Evolutionary conservation across 495 filamentous ascomycete species (phyloP), one percentile per base, ranked within the genome.

Genomic region (Oidiodendron maius): DNA sequence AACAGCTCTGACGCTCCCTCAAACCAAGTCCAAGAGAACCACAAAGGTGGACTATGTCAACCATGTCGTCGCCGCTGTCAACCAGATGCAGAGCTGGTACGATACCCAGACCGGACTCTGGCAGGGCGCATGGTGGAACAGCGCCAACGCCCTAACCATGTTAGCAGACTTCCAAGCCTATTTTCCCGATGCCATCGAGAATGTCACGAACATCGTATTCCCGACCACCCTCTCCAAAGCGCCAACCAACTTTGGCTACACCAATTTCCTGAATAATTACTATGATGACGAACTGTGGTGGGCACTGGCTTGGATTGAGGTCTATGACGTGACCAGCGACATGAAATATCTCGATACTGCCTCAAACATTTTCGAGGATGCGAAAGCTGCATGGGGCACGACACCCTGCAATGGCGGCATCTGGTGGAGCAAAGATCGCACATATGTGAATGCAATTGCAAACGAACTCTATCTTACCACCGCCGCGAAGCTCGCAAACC

Each of bases 261-360:
- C 48, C 2, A 66, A 68, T 36, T 83, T 80, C 54, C 57, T 84
- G 26, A 82, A 84, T 56, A 69, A 78, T 15, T 83, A 71, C 51
- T 86, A 84, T 54, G 84, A 86, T 50, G 83, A 87, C 56, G 81
- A 86, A 53, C 75, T 72, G 15, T 87, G 83, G 83, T 87, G 83
- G 83, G 83, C 75, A 20, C 64, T 87, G 20, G 83, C 75, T 32
- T 74, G 81, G 71, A 78, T 86, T 56, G 71, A 76, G 43, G 73
- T 75, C 36, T 82, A 80, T 63, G 83, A 87, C 60, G 61, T 80
- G 17, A 80, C 82, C 0, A 62, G 65, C 8, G 62, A 82, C 4
- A 50, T 59, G 15, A 60, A 59, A 13, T 85, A 81, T 55, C 71
- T 86, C 18, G 55, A 71, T 36, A 61, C 67, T 44, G 83, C 83